A percentile compares a stretch with the other conserved stretches of the same genome.
Evolutionary conservation across 2,329 filamentous ascomycete species (phyloP).

Genomic region (Cryphonectria parasitica): DNA sequence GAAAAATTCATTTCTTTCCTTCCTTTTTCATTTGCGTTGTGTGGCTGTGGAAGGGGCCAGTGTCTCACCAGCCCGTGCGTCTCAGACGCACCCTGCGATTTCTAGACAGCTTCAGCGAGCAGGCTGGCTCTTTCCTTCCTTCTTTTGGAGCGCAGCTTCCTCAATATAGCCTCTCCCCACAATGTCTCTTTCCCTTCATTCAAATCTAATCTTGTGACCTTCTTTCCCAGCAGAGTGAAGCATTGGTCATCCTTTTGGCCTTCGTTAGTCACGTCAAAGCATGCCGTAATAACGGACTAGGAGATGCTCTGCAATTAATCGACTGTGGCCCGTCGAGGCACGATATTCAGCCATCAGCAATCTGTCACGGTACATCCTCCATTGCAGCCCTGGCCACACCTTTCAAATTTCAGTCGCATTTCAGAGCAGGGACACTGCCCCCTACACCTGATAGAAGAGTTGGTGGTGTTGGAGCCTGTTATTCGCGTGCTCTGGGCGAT

Average conservation of each 20-base stretch:
- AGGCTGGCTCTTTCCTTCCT: neutral
- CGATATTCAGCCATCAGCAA: neutral
- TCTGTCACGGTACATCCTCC: neutral
- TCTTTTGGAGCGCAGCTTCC: too few relatives aligned
- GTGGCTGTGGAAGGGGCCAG: neutral
- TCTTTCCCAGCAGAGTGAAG: neutral
- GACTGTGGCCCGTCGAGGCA: neutral
- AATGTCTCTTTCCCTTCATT: too few relatives aligned
- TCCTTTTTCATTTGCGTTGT: neutral
- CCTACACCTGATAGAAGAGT: too few relatives aligned
- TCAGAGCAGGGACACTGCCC: too few relatives aligned
- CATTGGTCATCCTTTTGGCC: too few relatives aligned
- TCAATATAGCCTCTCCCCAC: too few relatives aligned
- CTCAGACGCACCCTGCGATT: too few relatives aligned
- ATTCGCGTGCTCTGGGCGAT: too few relatives aligned
- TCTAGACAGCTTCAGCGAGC: neutral
- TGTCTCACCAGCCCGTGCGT: neutral
- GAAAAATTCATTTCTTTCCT: neutral
- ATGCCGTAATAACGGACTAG: neutral
- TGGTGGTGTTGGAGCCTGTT: too few relatives aligned
- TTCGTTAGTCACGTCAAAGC: neutral
- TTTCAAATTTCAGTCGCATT: neutral
- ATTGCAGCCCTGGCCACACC: neutral
- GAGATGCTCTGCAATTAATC: neutral
- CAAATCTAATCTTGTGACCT: too few relatives aligned